Conservation (phyloP, 805 yeast species). For the Danielia oregonensis region DNA sequence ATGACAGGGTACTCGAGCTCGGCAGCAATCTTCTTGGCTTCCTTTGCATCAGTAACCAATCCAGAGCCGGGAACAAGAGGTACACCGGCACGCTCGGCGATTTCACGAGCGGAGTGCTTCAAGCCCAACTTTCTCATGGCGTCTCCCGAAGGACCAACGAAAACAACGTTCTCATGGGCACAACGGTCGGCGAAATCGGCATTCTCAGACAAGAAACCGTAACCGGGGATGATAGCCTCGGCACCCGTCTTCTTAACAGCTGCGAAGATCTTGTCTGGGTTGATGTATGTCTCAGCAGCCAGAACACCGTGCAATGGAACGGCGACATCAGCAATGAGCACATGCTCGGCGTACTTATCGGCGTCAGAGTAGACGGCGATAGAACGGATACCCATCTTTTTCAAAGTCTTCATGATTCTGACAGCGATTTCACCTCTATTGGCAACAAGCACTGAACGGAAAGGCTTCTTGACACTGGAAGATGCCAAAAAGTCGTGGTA, state of each 20-base stretch:
- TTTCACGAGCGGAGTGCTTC: constrained; percentile 94
- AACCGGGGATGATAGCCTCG: constrained; percentile 97
- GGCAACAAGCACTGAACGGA: constrained; percentile 84
- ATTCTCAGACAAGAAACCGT: constrained; percentile 93
- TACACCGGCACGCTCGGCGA: constrained; percentile 87
- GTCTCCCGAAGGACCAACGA: constrained; percentile 96
- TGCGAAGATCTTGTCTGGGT: constrained; percentile 75
- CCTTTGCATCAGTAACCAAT: constrained; percentile 63
- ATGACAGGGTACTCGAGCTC: constrained; percentile 82
- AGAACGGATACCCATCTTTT: constrained; percentile 70
- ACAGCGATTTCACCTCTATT: constrained; percentile 98
- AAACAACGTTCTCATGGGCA: constrained; percentile 75
- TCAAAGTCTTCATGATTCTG: constrained; percentile 83
- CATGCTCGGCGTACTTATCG: constrained; percentile 87
- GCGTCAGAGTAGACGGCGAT: constrained; percentile 90
- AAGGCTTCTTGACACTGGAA: constrained; percentile 47
- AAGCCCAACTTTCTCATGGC: constrained; percentile 88
- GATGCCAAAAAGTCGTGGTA: constrained; percentile 45
- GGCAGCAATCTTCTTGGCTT: constrained; percentile 73
- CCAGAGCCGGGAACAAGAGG: constrained; percentile 98
- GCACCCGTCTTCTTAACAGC: constrained; percentile 85
- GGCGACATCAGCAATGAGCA: constrained; percentile 74
- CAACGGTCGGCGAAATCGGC: constrained; percentile 94
- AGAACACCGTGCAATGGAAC: constrained; percentile 75
- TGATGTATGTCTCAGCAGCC: constrained; percentile 88